A percentile compares a stretch with the other conserved stretches of the same genome.
Conservation (phyloP, 345 rosid species). For the Brassica nigra region DNA sequence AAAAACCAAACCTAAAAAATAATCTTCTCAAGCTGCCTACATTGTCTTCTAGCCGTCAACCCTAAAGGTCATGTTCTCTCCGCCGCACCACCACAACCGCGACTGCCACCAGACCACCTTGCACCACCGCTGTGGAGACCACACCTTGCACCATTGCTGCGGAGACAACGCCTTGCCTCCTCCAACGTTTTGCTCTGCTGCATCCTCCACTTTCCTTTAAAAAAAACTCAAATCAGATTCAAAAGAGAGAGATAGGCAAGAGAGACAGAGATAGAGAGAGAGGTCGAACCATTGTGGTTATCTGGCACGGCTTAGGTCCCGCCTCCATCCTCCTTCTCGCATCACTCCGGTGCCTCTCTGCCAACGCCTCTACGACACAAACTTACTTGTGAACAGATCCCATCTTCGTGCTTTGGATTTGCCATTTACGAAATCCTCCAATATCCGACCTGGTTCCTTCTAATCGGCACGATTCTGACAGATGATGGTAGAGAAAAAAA, state of each 20-base stretch:
- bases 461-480: not conserved
- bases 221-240: not conserved
- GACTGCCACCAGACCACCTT: not conserved
- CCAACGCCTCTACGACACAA: not conserved
- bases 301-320: not conserved
- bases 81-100: not conserved
- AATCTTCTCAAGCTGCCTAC: not conserved
- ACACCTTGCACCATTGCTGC: not conserved
- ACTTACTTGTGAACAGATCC: not conserved
- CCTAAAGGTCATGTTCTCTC: not conserved
- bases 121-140: not conserved
- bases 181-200: not conserved
- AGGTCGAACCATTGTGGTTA: not conserved
- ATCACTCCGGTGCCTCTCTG: not conserved
- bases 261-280: not conserved
- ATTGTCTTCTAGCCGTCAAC: not conserved
- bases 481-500: too few species aligned
- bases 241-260: not conserved
- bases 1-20: too few species aligned
- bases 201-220: not conserved
- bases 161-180: not conserved
- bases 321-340: not conserved
- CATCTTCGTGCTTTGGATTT: not conserved
- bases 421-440: not conserved
- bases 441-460: not conserved